These are phyloP conservation scores for Cardamine chenopodiifolia DNA, from an alignment of 345 rosid genomes.

Conservation along the genomic window DNA sequence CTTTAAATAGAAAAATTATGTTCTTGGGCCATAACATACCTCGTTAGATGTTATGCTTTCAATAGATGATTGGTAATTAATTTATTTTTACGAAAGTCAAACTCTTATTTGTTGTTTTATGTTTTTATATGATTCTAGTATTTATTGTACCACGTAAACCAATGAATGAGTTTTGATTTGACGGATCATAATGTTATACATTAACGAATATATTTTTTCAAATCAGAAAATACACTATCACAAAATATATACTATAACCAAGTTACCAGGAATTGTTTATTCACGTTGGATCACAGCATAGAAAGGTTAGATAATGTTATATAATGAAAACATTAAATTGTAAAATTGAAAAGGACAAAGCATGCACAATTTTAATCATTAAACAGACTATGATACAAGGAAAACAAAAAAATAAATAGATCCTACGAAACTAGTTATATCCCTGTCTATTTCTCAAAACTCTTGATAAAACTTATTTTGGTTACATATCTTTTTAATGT, in stretches of 20 bases:
- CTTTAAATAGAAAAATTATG: constrained; percentile 27
- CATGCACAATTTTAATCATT: constrained; percentile 44
- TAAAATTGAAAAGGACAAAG: constrained; percentile 28
- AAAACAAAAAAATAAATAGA: background rate
- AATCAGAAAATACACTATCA: background rate
- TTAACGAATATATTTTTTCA: background rate
- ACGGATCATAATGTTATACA: constrained; percentile 16
- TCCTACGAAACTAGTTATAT: constrained; percentile 24
- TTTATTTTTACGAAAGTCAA: constrained; percentile 35
- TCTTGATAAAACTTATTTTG: background rate
- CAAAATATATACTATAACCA: background rate
- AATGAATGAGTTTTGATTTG: constrained; percentile 22
- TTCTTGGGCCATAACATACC: constrained; percentile 45
- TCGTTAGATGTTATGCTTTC: constrained; percentile 33
- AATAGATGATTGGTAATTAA: constrained; percentile 42
- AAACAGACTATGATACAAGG: constrained; percentile 12
- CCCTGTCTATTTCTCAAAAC: background rate
- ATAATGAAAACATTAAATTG: constrained; percentile 14
- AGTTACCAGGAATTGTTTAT: background rate
- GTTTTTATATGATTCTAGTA: constrained; percentile 5
- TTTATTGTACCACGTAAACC: constrained; percentile 24
- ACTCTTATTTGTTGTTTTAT: background rate
- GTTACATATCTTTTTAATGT: background rate
- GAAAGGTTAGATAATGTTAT: background rate
- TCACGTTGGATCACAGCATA: constrained; percentile 5